Conservation (phyloP, 441 rosid genomes). For the Populus hybrid region DNA sequence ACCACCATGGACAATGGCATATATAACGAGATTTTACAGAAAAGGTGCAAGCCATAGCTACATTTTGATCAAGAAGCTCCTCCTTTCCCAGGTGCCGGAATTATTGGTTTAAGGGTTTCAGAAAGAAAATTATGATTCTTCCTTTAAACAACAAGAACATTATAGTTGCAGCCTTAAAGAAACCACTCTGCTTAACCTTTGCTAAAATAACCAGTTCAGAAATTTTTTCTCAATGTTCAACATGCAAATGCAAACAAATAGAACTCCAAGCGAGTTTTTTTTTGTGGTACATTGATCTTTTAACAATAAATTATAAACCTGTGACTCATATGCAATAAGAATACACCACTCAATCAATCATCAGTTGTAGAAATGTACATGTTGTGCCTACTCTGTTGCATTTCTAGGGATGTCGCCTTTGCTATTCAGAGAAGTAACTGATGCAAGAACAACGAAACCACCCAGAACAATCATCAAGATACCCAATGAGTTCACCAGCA, state of each 20-base stretch:
- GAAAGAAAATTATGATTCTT: neutral
- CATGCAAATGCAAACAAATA: neutral
- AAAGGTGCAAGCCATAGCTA: neutral
- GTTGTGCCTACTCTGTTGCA: conserved; percentile 40
- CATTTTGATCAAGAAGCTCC: neutral
- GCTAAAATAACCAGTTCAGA: neutral
- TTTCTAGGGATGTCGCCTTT: conserved; percentile 49
- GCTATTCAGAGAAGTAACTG: conserved; percentile 45
- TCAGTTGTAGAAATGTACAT: neutral
- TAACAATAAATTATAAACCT: neutral
- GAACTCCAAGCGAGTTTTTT: neutral
- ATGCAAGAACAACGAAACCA: conserved; percentile 73
- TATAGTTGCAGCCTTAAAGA: too few relatives aligned
- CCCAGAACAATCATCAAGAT: conserved; percentile 69
- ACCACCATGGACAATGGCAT: neutral
- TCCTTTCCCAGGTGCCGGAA: neutral
- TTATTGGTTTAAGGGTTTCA: neutral
- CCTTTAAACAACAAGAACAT: neutral
- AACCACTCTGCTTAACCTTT: neutral
- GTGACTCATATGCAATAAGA: neutral
- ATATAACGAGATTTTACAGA: neutral
- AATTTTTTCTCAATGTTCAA: neutral
- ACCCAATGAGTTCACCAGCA: conserved; percentile 78
- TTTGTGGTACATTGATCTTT: conserved; percentile 6
- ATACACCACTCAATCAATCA: conserved; percentile 1